phyloP scores from a whole-genome alignment of 345 rosid species.

The Salix exigua region DNA sequence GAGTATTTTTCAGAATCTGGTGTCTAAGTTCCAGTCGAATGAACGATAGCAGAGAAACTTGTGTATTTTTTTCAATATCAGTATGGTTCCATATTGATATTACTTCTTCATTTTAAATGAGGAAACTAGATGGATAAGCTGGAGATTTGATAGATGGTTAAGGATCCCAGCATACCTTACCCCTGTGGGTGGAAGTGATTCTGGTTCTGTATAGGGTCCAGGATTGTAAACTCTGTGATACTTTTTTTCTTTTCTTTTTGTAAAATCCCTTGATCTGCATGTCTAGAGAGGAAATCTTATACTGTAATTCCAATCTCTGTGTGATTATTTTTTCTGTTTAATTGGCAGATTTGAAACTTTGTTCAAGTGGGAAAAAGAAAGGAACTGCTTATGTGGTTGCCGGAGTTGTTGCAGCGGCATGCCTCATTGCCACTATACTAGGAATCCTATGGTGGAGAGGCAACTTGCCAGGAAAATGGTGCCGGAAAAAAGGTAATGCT shows the following conservation, averaged over 20 bases:
- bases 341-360: conserved; percentile 18
- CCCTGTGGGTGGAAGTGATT: neutral
- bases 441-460: conserved; percentile 25
- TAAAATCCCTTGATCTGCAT: too few relatives aligned
- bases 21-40: too few relatives aligned
- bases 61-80: too few relatives aligned
- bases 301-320: neutral
- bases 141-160: too few relatives aligned
- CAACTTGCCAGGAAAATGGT: conserved; percentile 10
- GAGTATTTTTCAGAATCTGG: too few relatives aligned
- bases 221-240: too few relatives aligned
- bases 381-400: neutral
- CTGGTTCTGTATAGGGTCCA: neutral
- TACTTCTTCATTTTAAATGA: too few relatives aligned
- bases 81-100: too few relatives aligned
- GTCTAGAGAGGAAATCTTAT: neutral
- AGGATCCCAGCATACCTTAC: too few relatives aligned
- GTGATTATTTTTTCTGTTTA: neutral
- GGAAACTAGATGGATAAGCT: too few relatives aligned
- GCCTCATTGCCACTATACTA: conserved; percentile 13
- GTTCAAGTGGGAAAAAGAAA: conserved; percentile 11
- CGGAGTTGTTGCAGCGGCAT: conserved; percentile 19
- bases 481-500: conserved; percentile 14
- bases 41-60: too few relatives aligned
- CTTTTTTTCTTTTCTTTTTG: too few relatives aligned